Base-by-base conservation (phyloP, 1,139 yeast species). In the Suhomyces panamericanus region DNA sequence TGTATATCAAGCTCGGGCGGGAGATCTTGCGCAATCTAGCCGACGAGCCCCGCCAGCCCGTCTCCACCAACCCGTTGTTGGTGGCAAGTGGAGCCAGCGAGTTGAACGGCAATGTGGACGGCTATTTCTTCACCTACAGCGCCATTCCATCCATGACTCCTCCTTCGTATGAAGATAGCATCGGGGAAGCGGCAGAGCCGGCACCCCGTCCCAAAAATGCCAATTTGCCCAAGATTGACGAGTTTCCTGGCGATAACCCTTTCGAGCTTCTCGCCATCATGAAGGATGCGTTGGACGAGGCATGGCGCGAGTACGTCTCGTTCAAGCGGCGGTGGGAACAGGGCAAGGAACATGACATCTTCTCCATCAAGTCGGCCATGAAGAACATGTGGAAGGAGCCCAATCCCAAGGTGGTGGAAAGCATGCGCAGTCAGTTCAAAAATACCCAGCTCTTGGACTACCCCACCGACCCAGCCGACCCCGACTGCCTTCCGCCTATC, bases 41-140 rank as follows among this genome's bases (percentile, higher is more conserved):
- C 6, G 75, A 81, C 52, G 87, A 80, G 50, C 88, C 89, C 2
- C 62, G 88, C 35, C 66, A 72, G 46, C 82, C 84, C 4, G 86
- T 81, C 0, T 75, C 80, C 32, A 82, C 89, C 6, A 81, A 80
- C 47, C 87, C 90, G 3, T 60, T 86, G 45, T 63, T 86, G 12
- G 87, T 84, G 4, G 91, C 89, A 4, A 81, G 88, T 41, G 93
- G 93, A 1, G 87, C 90, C 3, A 78, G 87, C 42, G 91, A 85
- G 49, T 63, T 86, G 51, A 85, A 85, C 59, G 90, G 89, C 1
- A 71, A 78, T 33, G 75, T 85, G n/a, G 85, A 84, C 59, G 91
- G 90, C 0, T 86, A 86, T 58, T 70, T 85, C 40, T 72, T 84
- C 36, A 81, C 83, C 32, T 85, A 84, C 59, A 78, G 84, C 48